Evolutionary conservation across 2,329 filamentous ascomycete species (phyloP).

Genomic region (Colletotrichum sp.): DNA sequence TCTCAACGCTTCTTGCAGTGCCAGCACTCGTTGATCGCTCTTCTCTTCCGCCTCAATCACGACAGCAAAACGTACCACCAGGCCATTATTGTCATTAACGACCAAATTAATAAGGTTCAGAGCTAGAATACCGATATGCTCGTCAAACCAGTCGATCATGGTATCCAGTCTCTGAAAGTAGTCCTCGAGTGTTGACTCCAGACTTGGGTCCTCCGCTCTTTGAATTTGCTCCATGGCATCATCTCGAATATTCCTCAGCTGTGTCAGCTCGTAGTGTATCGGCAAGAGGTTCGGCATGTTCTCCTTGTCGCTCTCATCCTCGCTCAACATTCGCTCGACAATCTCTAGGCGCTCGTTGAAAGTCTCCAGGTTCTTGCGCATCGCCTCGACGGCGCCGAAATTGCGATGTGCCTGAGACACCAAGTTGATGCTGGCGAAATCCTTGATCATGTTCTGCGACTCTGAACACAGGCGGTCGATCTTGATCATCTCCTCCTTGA

Average conservation of each 20-base stretch:
- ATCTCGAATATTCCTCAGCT: slow-evolving; percentile 91
- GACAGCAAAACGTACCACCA: slow-evolving; percentile 90
- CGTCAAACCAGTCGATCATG: slow-evolving; percentile 93
- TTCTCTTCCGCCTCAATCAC: slow-evolving; percentile 96
- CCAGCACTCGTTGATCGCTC: slow-evolving; percentile 89
- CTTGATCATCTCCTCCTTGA: slow-evolving; percentile 98
- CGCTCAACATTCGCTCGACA: slow-evolving; percentile 78
- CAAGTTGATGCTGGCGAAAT: slow-evolving; percentile 91
- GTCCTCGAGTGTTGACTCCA: slow-evolving; percentile 85
- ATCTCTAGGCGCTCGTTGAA: slow-evolving; percentile 80
- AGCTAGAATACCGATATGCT: slow-evolving; percentile 87
- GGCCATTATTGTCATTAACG: slow-evolving; percentile 82
- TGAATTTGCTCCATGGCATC: slow-evolving; percentile 97
- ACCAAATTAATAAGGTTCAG: slow-evolving; percentile 90
- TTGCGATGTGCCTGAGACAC: slow-evolving; percentile 96
- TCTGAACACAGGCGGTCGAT: slow-evolving; percentile 98
- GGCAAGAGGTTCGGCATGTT: slow-evolving; percentile 91
- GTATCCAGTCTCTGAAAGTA: slow-evolving; percentile 88
- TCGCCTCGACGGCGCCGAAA: slow-evolving; percentile 91
- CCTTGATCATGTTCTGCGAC: slow-evolving; percentile 95
- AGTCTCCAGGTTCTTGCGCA: slow-evolving; percentile 88
- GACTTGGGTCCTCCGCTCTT: slow-evolving; percentile 71
- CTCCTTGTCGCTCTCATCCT: slow-evolving; percentile 86
- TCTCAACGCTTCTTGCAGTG: slow-evolving; percentile 90
- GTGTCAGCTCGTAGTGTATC: slow-evolving; percentile 90